Percentiles rank a stretch among this genome's conserved stretches.
These are phyloP conservation scores for Cryptococcus hybrid DNA, from an alignment of 1,284 basidiomycete genomes.

Conservation along the genomic window DNA sequence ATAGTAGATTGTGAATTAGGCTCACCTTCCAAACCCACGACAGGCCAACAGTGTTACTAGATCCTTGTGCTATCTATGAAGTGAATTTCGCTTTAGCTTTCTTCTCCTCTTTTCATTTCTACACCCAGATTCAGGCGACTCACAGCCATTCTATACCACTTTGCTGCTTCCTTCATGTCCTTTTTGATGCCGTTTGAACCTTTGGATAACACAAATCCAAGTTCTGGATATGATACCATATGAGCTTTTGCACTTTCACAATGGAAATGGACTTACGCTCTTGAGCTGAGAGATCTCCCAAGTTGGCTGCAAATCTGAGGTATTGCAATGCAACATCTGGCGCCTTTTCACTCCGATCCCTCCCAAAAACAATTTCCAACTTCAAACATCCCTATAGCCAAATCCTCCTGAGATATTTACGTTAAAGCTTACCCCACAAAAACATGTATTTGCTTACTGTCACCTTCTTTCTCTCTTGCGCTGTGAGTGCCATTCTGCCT, in stretches of 20 bases:
- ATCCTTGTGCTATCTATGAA: conserved; percentile 30
- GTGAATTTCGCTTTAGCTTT: neutral
- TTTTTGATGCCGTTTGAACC: conserved; percentile 45
- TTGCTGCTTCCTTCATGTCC: conserved; percentile 49
- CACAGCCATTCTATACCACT: conserved; percentile 49
- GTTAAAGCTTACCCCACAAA: neutral
- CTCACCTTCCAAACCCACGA: conserved; percentile 50
- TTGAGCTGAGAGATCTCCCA: conserved; percentile 45
- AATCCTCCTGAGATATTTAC: conserved; percentile 25
- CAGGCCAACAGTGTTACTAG: conserved; percentile 41
- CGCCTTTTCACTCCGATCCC: conserved; percentile 45
- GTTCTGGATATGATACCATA: conserved; percentile 24
- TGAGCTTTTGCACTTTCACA: neutral
- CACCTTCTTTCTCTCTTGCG: conserved; percentile 30
- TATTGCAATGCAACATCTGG: conserved; percentile 43
- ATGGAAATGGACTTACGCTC: conserved; percentile 41
- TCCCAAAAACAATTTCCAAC: conserved; percentile 47
- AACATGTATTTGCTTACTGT: conserved; percentile 20
- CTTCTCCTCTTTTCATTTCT: too few species aligned
- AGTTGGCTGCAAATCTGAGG: conserved; percentile 41
- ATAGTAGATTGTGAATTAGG: too few species aligned
- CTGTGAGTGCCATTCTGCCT: conserved; percentile 24
- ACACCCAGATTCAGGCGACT: conserved; percentile 1
- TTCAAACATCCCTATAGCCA: conserved; percentile 45
- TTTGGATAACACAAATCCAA: conserved; percentile 45